These are phyloP conservation scores for Chalciporus sphaerocephalus DNA, from an alignment of 768 basidiomycete genomes.

Conservation along the genomic window DNA sequence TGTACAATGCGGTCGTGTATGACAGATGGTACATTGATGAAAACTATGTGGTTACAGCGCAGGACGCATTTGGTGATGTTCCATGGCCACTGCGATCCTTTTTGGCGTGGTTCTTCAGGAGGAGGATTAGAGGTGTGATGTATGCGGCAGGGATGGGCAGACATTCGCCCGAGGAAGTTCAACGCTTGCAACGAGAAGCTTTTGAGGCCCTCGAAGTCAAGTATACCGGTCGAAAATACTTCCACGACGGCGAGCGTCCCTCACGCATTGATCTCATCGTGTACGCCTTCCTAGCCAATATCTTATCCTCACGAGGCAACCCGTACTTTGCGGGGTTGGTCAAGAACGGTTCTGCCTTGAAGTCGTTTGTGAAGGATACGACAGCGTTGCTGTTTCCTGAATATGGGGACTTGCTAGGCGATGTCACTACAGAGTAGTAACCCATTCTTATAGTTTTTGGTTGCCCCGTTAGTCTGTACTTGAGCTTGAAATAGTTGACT, in stretches of 20 bases:
- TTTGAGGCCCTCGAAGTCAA: constrained; percentile 30
- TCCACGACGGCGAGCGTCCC: constrained; percentile 26
- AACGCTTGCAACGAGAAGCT: constrained; percentile 27
- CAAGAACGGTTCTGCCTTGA: constrained; percentile 16
- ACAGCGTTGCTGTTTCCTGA: constrained; percentile 28
- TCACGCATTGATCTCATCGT: constrained; percentile 29
- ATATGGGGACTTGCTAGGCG: constrained; percentile 16
- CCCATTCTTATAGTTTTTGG: background rate
- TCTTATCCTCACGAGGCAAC: constrained; percentile 17
- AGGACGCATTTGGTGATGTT: constrained; percentile 12
- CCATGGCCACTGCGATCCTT: constrained; percentile 22
- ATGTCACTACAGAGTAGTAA: constrained; percentile 1
- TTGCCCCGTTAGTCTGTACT: background rate
- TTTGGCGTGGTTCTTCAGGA: constrained; percentile 19
- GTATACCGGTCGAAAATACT: constrained; percentile 20
- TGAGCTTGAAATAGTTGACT: background rate
- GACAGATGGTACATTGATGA: constrained; percentile 30
- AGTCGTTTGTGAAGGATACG: constrained; percentile 20
- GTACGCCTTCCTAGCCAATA: constrained; percentile 32
- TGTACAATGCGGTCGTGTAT: constrained; percentile 28
- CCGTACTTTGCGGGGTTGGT: constrained; percentile 27
- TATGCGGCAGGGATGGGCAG: constrained; percentile 28
- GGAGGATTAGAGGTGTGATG: constrained; percentile 17
- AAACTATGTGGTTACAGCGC: constrained; percentile 18
- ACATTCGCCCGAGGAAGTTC: constrained; percentile 32